Conservation (phyloP, 257 asterid genomes). For the Mentha longifolia region DNA sequence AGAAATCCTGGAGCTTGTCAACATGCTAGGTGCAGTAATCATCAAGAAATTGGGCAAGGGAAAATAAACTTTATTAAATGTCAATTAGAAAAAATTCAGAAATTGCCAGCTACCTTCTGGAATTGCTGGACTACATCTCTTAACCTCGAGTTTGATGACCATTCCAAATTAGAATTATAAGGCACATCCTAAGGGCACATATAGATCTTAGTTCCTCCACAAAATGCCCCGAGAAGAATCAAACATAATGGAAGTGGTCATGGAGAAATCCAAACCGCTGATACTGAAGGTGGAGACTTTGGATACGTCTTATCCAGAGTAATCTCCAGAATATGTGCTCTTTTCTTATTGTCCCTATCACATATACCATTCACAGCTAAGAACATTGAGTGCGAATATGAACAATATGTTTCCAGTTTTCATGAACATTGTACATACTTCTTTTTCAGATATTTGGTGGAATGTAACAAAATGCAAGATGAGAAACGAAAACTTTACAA, state of each 20-base stretch:
- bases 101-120: slow-evolving; percentile 48
- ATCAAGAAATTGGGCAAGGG: slow-evolving; percentile 1
- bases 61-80: not conserved
- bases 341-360: slow-evolving; percentile 68
- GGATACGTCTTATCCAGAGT: slow-evolving; percentile 65
- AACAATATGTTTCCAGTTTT: slow-evolving; percentile 11
- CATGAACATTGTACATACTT: not conserved
- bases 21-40: slow-evolving; percentile 57
- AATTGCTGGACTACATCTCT: slow-evolving; percentile 66
- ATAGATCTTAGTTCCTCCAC: slow-evolving; percentile 23
- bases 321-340: slow-evolving; percentile 63
- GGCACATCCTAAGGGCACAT: slow-evolving; percentile 63
- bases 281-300: slow-evolving; percentile 61
- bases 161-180: slow-evolving; percentile 49
- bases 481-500: not conserved
- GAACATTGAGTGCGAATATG: not conserved
- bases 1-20: slow-evolving; percentile 66
- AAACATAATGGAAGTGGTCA: slow-evolving; percentile 28
- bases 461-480: not conserved
- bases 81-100: slow-evolving; percentile 11
- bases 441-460: not conserved
- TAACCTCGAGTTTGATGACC: slow-evolving; percentile 64
- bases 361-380: slow-evolving; percentile 21
- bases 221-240: not conserved
- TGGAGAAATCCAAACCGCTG: slow-evolving; percentile 55